A percentile compares a stretch with the other conserved stretches of the same genome.
Conservation (phyloP, 2,329 filamentous ascomycete species). For the Fusarium burgessii region DNA sequence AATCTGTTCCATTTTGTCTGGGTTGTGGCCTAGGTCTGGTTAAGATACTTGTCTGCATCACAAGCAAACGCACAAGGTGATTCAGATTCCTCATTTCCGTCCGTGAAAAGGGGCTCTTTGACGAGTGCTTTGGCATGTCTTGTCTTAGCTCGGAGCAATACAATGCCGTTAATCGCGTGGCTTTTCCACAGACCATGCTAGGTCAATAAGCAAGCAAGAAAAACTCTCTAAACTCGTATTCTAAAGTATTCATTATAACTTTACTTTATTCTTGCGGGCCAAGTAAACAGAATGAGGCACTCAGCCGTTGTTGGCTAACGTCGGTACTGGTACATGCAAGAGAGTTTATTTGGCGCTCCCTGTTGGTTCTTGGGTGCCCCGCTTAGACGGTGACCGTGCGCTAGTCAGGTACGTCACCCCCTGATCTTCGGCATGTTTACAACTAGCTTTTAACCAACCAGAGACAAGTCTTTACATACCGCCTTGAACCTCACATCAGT, state of each 20-base stretch:
- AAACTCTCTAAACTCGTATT: not conserved
- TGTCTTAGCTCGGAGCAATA: not conserved
- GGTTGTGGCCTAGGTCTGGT: not conserved
- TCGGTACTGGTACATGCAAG: not conserved
- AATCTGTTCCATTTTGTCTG: constrained; percentile 16
- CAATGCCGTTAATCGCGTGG: not conserved
- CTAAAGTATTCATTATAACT: not conserved
- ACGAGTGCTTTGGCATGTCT: not conserved
- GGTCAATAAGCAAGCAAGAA: not conserved
- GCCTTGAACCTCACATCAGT: not conserved
- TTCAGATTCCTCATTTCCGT: constrained; percentile 28
- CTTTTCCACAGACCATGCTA: not conserved
- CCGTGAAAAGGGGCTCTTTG: constrained; percentile 5
- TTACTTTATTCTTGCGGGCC: not conserved
- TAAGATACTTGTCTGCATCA: not conserved
- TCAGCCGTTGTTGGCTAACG: not conserved
- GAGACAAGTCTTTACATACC: constrained; percentile 19
- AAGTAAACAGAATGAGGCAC: constrained; percentile 1
- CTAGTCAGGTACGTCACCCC: constrained; percentile 31
- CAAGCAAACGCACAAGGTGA: constrained; percentile 11
- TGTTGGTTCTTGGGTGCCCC: not conserved
- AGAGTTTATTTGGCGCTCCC: constrained; percentile 11
- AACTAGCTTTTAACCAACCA: constrained; percentile 19
- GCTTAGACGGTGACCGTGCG: constrained; percentile 16
- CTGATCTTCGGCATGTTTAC: not conserved